Evolutionary conservation across 345 rosid genomes (phyloP).

Genomic region (Noccaea caerulescens): DNA sequence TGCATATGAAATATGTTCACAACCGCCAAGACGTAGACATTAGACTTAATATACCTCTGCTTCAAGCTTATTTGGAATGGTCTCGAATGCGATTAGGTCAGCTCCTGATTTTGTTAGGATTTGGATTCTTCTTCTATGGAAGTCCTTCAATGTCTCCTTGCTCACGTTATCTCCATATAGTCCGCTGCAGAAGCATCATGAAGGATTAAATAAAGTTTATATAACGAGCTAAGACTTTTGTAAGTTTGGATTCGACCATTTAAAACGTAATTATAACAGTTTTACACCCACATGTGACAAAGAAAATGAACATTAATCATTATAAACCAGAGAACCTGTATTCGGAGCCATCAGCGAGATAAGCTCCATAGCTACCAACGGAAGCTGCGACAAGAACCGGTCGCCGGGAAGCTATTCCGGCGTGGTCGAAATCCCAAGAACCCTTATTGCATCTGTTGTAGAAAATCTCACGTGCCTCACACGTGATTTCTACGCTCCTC

Average conservation of each 20-base stretch:
- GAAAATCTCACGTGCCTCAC: constrained; percentile 80
- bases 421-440: constrained; percentile 56
- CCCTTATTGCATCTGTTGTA: constrained; percentile 58
- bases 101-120: constrained; percentile 70
- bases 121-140: constrained; percentile 84
- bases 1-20: neutral
- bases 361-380: constrained; percentile 96
- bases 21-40: constrained; percentile 1
- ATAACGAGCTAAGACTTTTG: neutral
- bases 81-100: constrained; percentile 83
- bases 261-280: neutral
- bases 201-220: neutral
- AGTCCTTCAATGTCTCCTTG: constrained; percentile 69
- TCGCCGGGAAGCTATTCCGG: constrained; percentile 40
- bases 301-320: neutral
- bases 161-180: constrained; percentile 67
- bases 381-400: constrained; percentile 87
- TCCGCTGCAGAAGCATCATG: constrained; percentile 53
- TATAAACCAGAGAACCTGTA: constrained; percentile 56
- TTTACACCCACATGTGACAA: neutral
- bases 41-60: constrained; percentile 58
- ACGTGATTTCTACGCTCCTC: constrained; percentile 79
- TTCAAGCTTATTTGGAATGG: constrained; percentile 88
- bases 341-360: constrained; percentile 93
- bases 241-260: neutral